phyloP scores from a whole-genome alignment of 495 filamentous ascomycete species.

The Extremus antarcticus region DNA sequence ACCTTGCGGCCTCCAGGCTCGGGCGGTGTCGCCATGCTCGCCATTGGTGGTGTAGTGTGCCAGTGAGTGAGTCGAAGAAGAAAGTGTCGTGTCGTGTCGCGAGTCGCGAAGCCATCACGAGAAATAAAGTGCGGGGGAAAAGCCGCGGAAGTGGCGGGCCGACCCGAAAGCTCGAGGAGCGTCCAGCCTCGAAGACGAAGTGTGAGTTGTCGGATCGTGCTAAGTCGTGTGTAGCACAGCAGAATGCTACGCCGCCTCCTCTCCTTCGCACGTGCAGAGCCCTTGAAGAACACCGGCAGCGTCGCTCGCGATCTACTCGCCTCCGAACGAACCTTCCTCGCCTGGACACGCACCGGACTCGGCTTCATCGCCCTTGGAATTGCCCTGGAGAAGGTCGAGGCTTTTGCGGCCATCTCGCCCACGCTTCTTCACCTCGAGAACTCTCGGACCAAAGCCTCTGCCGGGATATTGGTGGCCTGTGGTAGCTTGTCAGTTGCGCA shows the following conservation, averaged over 20 bases:
- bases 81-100: too few relatives aligned
- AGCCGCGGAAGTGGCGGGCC: too few relatives aligned
- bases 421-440: constrained; percentile 12
- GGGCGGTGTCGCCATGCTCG: too few relatives aligned
- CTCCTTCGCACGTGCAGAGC: constrained; percentile 8
- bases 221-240: too few relatives aligned
- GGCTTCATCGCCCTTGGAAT: constrained; percentile 43
- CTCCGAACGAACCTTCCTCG: constrained; percentile 46
- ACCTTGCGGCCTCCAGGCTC: too few relatives aligned
- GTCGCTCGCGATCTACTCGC: constrained; percentile 42
- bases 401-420: constrained; percentile 16
- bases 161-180: too few relatives aligned
- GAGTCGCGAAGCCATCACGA: too few relatives aligned
- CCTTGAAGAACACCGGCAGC: constrained; percentile 23
- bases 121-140: too few relatives aligned
- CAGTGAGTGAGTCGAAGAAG: too few relatives aligned
- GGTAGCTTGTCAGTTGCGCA: constrained; percentile 21
- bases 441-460: constrained; percentile 10
- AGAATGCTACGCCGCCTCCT: constrained; percentile 10
- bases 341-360: constrained; percentile 44
- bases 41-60: too few relatives aligned
- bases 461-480: constrained; percentile 16
- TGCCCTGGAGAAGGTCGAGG: constrained; percentile 22
- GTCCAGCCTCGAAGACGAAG: too few relatives aligned
- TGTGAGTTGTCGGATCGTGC: too few relatives aligned